Base-by-base conservation (phyloP, 108 stramenopile genomes). In the Discostella pseudostelligera region DNA sequence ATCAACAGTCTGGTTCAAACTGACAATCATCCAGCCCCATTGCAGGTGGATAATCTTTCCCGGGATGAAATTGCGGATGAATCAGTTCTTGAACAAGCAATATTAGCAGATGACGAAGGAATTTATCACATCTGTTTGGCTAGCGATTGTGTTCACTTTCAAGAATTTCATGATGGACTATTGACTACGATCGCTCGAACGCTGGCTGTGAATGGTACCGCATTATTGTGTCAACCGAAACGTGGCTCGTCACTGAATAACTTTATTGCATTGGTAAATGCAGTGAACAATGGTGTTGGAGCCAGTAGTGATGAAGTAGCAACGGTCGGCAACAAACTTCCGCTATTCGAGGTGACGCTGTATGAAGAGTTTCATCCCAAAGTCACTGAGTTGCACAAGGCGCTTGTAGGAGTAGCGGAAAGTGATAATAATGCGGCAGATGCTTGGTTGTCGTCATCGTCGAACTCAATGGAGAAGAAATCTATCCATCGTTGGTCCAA, bases 61-160 rank as follows among this genome's bases (percentile, higher is more conserved):
- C n/a, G n/a, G n/a, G n/a, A n/a, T n/a, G n/a, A n/a, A n/a, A n/a
- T n/a, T n/a, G n/a, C n/a, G n/a, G n/a, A n/a, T n/a, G n/a, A n/a
- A n/a, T n/a, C n/a, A n/a, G n/a, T n/a, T n/a, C n/a, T n/a, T n/a
- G n/a, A n/a, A n/a, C n/a, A n/a, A 36, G 12, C 19, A 24, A 19
- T 22, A 19, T 22, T 12, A 24, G 19, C 24, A 19, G 43, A 13
- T 10, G 25, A 37, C n/a, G 22, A 42, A 28, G 65, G 36, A 25
- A 16, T 14, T 8, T 71, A 71, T 53, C 59, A 83, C 36, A 11
- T 86, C 4, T 67, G 76, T 22, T 63, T 88, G 26, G 78, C 80
- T 37, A 88, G 87, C 32, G 90, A 92, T 63, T 92, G 90, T 61
- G 70, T 79, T 22, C 90, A 92, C 58, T 92, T 92, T 73, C 82